phyloP scores from a whole-genome alignment of 1,284 basidiomycete species.

The Trichosporon ovoides region DNA sequence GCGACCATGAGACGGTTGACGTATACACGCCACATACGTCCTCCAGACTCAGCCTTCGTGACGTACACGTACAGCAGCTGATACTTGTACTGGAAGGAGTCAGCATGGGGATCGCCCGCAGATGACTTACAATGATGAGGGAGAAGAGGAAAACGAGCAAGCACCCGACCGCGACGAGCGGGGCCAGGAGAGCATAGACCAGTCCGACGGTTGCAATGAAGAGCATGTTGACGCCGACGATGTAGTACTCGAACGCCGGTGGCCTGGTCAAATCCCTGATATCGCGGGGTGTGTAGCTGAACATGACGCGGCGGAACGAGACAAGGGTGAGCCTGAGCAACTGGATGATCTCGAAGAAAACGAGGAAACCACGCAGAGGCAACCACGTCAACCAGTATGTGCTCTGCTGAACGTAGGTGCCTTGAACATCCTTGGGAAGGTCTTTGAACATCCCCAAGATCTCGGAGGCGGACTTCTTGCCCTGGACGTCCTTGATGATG shows the following conservation, averaged over 20 bases:
- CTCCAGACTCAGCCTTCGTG: conserved; percentile 82
- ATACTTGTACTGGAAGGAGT: conserved; percentile 67
- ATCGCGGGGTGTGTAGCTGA: conserved; percentile 93
- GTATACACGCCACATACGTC: conserved; percentile 86
- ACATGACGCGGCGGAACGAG: conserved; percentile 75
- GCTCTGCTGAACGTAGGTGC: conserved; percentile 73
- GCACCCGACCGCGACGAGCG: conserved; percentile 62
- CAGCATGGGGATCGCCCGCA: neutral
- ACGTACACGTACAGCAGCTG: conserved; percentile 89
- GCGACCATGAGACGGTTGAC: conserved; percentile 75
- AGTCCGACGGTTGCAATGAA: conserved; percentile 82
- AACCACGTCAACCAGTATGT: conserved; percentile 86
- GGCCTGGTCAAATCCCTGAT: conserved; percentile 95
- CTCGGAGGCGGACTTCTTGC: conserved; percentile 60
- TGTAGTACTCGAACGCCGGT: conserved; percentile 71
- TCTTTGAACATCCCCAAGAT: conserved; percentile 62
- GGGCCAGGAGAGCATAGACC: conserved; percentile 86
- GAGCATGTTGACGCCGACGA: conserved; percentile 54
- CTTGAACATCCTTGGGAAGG: conserved; percentile 56
- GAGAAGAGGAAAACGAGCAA: conserved; percentile 71
- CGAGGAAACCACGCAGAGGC: conserved; percentile 88
- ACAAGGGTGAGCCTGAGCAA: conserved; percentile 83
- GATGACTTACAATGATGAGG: conserved; percentile 35
- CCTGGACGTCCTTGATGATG: conserved; percentile 64
- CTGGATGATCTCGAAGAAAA: conserved; percentile 92